phyloP scores from a whole-genome alignment of 306 rosid species.

The Fragaria ananassa region DNA sequence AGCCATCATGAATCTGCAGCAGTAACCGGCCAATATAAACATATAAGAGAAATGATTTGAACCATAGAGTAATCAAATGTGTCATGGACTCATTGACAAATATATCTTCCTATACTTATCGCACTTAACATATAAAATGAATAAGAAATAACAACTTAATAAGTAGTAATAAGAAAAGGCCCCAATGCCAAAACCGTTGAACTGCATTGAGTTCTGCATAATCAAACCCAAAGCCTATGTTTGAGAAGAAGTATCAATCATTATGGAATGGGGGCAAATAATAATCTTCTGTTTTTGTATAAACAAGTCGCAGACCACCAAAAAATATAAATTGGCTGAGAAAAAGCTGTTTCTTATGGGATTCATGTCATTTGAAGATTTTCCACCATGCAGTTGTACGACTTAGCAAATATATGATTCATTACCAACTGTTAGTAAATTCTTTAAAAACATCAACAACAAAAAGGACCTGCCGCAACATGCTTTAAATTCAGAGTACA shows the following conservation, averaged over 20 bases:
- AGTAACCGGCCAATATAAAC: constrained; percentile 27
- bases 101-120: constrained; percentile 14
- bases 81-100: background rate
- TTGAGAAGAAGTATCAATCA: background rate
- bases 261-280: background rate
- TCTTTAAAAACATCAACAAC: background rate
- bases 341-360: background rate
- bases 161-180: background rate
- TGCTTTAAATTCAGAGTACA: background rate
- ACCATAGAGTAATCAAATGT: constrained; percentile 5
- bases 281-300: background rate
- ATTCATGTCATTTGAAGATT: background rate
- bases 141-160: background rate
- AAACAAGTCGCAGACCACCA: background rate
- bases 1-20: constrained; percentile 86
- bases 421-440: background rate
- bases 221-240: background rate
- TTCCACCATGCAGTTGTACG: background rate
- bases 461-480: background rate
- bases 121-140: background rate
- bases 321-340: background rate
- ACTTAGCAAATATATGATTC: background rate
- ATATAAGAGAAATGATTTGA: constrained; percentile 27
- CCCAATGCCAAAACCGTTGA: background rate
- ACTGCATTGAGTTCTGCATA: background rate